Evolutionary conservation across 208 protist species (phyloP), one percentile per base, ranked within the genome.

Genomic region (Leishmania aethiopica): DNA sequence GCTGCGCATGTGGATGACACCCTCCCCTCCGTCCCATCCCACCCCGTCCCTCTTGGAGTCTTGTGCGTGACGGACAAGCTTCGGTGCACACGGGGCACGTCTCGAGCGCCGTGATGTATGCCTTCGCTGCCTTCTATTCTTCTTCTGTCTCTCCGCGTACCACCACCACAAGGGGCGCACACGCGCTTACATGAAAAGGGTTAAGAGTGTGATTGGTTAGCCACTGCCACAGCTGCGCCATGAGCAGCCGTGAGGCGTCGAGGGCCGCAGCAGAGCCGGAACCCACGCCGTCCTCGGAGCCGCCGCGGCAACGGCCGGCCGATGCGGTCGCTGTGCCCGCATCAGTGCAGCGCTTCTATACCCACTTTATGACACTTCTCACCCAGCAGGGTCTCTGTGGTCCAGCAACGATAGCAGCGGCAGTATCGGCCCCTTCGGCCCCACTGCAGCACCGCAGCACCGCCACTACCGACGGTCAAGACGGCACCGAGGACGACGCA

Each of bases 311-410:
- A 17, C 40, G 22, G 19, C 53, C 3, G 40, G 57, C 64, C 49
- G 47, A 17, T 28, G 28, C 10, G 32, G 81, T 73, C 40, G 70
- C 53, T 62, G 73, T 77, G 51, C 73, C 73, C 19, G 53, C 51
- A 55, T 22, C 73, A 1, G 6, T 55, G 17, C 70, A 75, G n/a
- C 55, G 57, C 57, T 84, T 84, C 76, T 84, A 76, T 15, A 53
- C 11, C 6, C 53, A 71, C 7, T 84, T 84, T 19, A 53, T 80
- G 45, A 35, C 47, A 40, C 67, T 49, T 35, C 32, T 84, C 51
- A 32, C 13, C 72, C 47, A 51, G 0, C 60, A 45, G 47, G n/a
- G 15, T 13, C 55, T 10, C 25, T 10, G 35, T 73, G 57, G 53
- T 19, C 25, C 64, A 62, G 4, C 51, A 51, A n/a, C 78, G 40